Percentiles rank a stretch among this genome's conserved stretches.
Evolutionary conservation across 1,284 basidiomycete genomes (phyloP).

Genomic region (Ceratobasidium papillatum): DNA sequence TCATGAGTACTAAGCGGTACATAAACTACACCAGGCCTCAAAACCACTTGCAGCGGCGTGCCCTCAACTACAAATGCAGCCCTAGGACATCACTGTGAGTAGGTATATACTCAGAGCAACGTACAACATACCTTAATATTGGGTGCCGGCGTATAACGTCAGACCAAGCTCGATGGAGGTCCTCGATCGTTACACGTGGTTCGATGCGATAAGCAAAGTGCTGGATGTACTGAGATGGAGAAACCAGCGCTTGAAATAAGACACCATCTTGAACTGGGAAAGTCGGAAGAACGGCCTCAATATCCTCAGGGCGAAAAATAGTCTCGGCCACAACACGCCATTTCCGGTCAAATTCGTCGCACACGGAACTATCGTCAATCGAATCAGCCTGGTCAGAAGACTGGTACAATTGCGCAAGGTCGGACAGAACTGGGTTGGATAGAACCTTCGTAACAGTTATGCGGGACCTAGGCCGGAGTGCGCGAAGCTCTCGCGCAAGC

Average conservation of each 20-base stretch:
- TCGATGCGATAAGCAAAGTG: conserved; percentile 52
- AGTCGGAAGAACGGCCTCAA: conserved; percentile 57
- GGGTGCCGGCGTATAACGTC: conserved; percentile 51
- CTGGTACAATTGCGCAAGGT: background rate
- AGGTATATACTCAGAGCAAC: conserved; percentile 45
- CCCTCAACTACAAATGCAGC: conserved; percentile 42
- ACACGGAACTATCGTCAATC: background rate
- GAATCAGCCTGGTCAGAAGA: background rate
- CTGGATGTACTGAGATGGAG: conserved; percentile 58
- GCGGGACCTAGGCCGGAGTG: conserved; percentile 41
- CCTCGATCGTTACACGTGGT: background rate
- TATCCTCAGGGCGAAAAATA: conserved; percentile 41
- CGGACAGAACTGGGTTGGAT: background rate
- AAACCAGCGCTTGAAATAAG: conserved; percentile 56
- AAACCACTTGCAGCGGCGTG: conserved; percentile 52
- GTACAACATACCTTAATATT: conserved; percentile 56
- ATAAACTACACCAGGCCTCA: conserved; percentile 14
- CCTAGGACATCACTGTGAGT: conserved; percentile 52
- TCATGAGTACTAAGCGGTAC: conserved; percentile 5
- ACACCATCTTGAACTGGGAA: conserved; percentile 63
- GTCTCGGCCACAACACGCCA: conserved; percentile 20
- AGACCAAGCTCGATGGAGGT: conserved; percentile 52
- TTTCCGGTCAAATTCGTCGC: conserved; percentile 18
- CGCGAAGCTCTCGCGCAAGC: conserved; percentile 55
- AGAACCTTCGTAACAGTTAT: conserved; percentile 55